A percentile compares a stretch with the other conserved stretches of the same genome.
phyloP scores from a whole-genome alignment of 2,329 filamentous ascomycete genomes.

The Fusarium sp. region DNA sequence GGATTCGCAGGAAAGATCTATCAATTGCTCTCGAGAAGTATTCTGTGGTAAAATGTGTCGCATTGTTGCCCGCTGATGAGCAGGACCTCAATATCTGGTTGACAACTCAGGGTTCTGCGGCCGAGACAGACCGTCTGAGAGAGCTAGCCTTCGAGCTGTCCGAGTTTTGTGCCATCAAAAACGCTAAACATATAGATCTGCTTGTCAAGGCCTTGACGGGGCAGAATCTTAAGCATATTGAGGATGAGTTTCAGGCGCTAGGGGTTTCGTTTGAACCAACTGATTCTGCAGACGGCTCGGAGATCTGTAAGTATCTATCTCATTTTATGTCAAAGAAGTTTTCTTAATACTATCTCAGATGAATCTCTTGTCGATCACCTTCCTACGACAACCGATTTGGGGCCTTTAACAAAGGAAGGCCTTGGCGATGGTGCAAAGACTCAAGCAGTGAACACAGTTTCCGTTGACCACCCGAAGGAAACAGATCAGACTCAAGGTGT shows the following conservation, averaged over 20 bases:
- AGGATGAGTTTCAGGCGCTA: neutral
- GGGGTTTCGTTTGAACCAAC: neutral
- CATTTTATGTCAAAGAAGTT: neutral
- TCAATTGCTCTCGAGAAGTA: neutral
- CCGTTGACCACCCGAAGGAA: neutral
- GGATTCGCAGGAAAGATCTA: neutral
- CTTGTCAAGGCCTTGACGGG: neutral
- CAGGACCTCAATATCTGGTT: neutral
- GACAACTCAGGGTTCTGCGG: neutral
- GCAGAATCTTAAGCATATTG: neutral
- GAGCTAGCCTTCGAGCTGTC: neutral
- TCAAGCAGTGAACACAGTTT: neutral
- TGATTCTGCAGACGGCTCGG: neutral
- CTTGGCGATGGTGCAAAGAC: neutral
- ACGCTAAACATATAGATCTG: neutral
- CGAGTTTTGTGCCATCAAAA: neutral
- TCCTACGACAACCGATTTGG: neutral
- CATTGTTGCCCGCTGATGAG: neutral
- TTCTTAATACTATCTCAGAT: neutral
- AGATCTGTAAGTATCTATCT: neutral
- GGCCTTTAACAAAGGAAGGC: neutral
- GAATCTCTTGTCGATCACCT: neutral
- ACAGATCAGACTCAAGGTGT: neutral
- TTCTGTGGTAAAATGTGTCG: neutral
- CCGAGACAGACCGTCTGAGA: neutral